Evolutionary conservation across 257 asterid genomes (phyloP), one percentile per base, ranked within the genome.

Genomic region (Scutellaria baicalensis): DNA sequence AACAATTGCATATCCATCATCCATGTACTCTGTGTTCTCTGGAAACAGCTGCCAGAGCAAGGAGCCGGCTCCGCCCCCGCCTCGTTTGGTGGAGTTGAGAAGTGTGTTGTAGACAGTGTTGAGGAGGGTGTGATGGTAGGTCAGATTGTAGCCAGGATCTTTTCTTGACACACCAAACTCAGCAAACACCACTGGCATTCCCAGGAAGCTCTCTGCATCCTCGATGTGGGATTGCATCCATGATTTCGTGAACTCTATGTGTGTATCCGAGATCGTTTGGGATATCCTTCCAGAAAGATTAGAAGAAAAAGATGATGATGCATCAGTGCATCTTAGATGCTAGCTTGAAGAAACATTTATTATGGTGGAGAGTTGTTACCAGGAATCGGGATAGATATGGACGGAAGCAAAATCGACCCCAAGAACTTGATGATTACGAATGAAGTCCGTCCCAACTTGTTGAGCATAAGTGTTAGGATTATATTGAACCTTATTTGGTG

Each of bases 331-430:
- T 23, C 1, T 23, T 1, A 12, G 6, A 2, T 44, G 8, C 17
- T 12, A 44, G n/a, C 12, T 11, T 0, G 55, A n/a, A n/a, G 14
- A 6, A 16, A 5, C 16, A n/a, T 48, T 18, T 17, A 47, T 6
- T 14, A 48, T 48, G 2, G 17, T 57, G 1, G n/a, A 6, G 27
- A 8, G 9, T 16, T 55, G 77, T 89, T 76, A 92, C 98, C 98
- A 90, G 71, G 95, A 80, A 62, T 93, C 97, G 0, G 97, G 96
- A 71, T 93, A 93, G 52, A 87, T 88, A 84, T 91, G 98, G 66
- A 79, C 96, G 6, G 97, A 93, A 48, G 98, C 98, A 75, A 90
- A 93, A 78, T 93, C 98, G 72, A 93, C 86, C 5, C 98, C 97
- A 55, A 90, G 89, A 89, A 83, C 91, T 80, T 84, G 96, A 76